These are phyloP conservation scores for Verticillium nonalfalfae DNA, from an alignment of 2,329 filamentous ascomycete species.

Conservation along the genomic window DNA sequence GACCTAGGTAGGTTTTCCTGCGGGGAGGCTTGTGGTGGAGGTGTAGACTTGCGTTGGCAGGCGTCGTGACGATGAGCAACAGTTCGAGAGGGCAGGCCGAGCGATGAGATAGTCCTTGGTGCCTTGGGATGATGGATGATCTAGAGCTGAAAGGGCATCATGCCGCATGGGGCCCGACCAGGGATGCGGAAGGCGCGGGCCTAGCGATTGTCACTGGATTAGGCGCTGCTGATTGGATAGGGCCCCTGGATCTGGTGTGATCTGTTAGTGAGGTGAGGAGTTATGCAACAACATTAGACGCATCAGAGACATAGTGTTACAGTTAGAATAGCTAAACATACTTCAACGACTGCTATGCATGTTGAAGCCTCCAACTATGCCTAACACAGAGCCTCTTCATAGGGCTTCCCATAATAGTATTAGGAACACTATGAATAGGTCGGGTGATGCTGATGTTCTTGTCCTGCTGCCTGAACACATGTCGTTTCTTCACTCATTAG, in stretches of 20 bases:
- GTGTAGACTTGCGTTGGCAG: not conserved
- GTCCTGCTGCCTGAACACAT: not conserved
- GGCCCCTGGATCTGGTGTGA: not conserved
- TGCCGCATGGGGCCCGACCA: not conserved
- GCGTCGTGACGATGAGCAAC: not conserved
- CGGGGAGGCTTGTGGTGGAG: not conserved
- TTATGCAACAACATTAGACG: too few species aligned
- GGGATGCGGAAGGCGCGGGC: not conserved
- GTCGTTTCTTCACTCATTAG: not conserved
- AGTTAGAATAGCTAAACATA: too few species aligned
- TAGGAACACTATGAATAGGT: not conserved
- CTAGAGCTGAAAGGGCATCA: not conserved
- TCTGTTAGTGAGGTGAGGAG: not conserved
- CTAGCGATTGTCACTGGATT: not conserved
- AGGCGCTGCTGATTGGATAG: not conserved
- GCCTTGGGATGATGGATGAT: not conserved
- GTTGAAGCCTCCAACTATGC: not conserved
- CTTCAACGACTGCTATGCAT: not conserved
- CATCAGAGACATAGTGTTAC: too few species aligned
- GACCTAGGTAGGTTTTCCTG: not conserved
- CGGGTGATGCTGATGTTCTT: not conserved
- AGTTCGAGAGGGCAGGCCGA: not conserved
- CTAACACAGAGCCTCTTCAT: not conserved
- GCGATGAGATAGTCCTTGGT: not conserved
- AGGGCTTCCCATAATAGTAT: not conserved